Evolutionary conservation across 441 rosid species (phyloP), one percentile per base, ranked within the genome.

Genomic region (Erodium texanum): DNA sequence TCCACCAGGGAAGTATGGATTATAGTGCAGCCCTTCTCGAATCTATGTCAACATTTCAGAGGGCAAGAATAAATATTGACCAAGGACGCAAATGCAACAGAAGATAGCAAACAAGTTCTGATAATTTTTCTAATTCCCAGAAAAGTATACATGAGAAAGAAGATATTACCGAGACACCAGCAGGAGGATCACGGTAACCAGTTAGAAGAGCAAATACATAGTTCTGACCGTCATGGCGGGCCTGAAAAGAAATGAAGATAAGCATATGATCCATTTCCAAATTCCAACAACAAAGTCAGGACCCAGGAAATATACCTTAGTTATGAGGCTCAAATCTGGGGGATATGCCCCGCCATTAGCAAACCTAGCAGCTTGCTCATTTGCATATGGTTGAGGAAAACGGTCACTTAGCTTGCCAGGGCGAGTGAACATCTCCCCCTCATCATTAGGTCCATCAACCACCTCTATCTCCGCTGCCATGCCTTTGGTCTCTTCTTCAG

Each of bases 391-490:
- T 75, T 88, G 84, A 74, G 99, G 96, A 67, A 93, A 82, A 65
- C 96, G 98, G 77, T 96, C 99, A 74, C 98, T 93, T 75, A 96
- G 94, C 80, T 95, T 92, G 70, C 99, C 99, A 68, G 99, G 97
- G 69, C 99, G 95, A 15, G 95, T 84, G 75, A 89, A 96, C 99
- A 87, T 93, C 85, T 96, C 98, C 66, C 99, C 98, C 88, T 96
- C 99, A 82, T 96, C 99, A 76, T 92, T 96, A 71, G 99, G 99
- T 61, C 99, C 99, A 79, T 96, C 99, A 65, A 76, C 95, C 22
- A 92, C 99, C 85, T 96, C 99, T 71, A 93, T 89, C 82, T 96
- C 98, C 69, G 99, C 98, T 64, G 99, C 98, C 98, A 96, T 96
- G 62, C 93, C 98, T 79, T 96, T 95, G 22, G 83, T 82, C 82